A percentile compares a stretch with the other conserved stretches of the same genome.
phyloP scores from a whole-genome alignment of 495 filamentous ascomycete species.

The Aspergillus cavernicola region DNA sequence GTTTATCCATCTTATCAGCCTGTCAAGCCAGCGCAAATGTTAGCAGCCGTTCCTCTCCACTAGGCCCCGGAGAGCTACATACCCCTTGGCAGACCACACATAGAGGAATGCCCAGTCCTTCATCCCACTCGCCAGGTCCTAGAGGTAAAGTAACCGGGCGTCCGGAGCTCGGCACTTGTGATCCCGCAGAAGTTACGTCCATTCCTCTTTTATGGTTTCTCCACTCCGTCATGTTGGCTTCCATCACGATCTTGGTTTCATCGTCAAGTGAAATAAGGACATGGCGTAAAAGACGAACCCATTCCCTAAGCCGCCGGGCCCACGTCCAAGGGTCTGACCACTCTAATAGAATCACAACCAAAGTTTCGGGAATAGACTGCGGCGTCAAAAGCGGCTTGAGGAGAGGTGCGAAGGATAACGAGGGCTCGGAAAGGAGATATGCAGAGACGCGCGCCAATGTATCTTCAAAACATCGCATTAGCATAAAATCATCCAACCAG shows the following conservation, averaged over 20 bases:
- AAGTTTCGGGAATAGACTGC: slow-evolving; percentile 78
- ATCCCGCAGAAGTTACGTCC: slow-evolving; percentile 31
- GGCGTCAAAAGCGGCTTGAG: slow-evolving; percentile 82
- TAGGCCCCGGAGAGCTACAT: slow-evolving; percentile 24
- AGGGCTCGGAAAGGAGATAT: slow-evolving; percentile 81
- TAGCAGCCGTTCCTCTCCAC: slow-evolving; percentile 16
- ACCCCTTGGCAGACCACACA: slow-evolving; percentile 94
- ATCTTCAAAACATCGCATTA: slow-evolving; percentile 47
- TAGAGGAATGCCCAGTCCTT: slow-evolving; percentile 80
- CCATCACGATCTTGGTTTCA: slow-evolving; percentile 74
- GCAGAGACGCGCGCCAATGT: slow-evolving; percentile 87
- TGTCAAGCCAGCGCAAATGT: slow-evolving; percentile 30
- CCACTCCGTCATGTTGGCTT: slow-evolving; percentile 71
- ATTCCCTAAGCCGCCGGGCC: slow-evolving; percentile 81
- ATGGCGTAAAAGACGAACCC: slow-evolving; percentile 76
- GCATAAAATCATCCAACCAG: neutral
- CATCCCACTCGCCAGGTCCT: slow-evolving; percentile 92
- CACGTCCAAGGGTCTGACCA: slow-evolving; percentile 93
- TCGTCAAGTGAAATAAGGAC: slow-evolving; percentile 71
- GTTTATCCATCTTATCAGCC: slow-evolving; percentile 83
- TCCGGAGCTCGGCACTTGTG: slow-evolving; percentile 47
- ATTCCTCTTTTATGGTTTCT: slow-evolving; percentile 47
- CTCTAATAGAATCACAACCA: slow-evolving; percentile 84
- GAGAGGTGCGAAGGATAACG: slow-evolving; percentile 76
- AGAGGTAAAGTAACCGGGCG: slow-evolving; percentile 64